Base-by-base conservation (phyloP, 1,284 basidiomycete genomes). In the Chalciporus sp. region DNA sequence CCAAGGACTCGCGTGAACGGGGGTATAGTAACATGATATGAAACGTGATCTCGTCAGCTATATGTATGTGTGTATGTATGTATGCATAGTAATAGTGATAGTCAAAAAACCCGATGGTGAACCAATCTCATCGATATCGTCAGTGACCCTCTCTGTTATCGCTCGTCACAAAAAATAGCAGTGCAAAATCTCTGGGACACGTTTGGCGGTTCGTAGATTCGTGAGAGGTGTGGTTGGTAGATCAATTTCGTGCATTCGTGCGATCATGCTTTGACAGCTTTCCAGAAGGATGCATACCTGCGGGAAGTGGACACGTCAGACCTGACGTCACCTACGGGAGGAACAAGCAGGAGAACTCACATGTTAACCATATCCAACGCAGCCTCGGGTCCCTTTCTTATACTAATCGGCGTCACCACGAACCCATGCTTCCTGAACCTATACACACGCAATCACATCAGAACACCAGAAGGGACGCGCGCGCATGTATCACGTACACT, bases 351-450 rank as follows among this genome's bases (percentile, higher is more conserved):
- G 29, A 10, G 31, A 52, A 71, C 59, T 64, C 68, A 83, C 84
- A 87, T 86, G 63, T 87, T 87, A 52, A 87, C 85, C 52, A 81
- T 72, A 66, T 87, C 85, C 48, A 87, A 79, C 0, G 81, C 78
- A 37, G 69, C 69, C 40, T 77, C 76, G 0, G 66, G 58, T 43
- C 75, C 71, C 53, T 76, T 69, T 44, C 80, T 71, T 52, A 80
- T 71, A 49, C 73, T 72, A 26, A 83, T 69, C 9, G 76, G 71
- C 45, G 73, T 63, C 42, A 83, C 75, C 26, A 69, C 62, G 67
- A 84, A 84, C 1, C 82, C 82, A 16, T 75, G 65, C 9, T 64
- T 64, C 51, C 72, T 70, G 60, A 84, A 84, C 6, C 66, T 73
- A 55, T 16, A 20, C 26, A 7, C 27, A 27, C 3, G 29, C 3